Evolutionary conservation across 345 rosid species (phyloP).

Genomic region (Psidium guajava): DNA sequence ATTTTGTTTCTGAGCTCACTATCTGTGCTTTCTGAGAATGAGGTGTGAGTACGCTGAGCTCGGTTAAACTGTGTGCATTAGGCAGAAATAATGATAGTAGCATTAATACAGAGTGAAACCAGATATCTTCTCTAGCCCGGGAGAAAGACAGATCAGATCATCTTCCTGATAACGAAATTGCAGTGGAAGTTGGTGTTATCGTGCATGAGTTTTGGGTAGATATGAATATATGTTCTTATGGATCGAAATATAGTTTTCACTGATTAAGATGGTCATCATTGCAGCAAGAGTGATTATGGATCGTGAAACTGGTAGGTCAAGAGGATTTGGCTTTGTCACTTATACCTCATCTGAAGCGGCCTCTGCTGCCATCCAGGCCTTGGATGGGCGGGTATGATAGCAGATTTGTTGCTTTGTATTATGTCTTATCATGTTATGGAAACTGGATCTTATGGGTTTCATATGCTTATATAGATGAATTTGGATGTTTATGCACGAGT

Average conservation of each 20-base stretch:
- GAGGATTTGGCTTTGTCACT: conserved; percentile 89
- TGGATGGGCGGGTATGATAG: conserved; percentile 78
- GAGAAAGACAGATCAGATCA: not conserved
- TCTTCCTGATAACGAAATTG: not conserved
- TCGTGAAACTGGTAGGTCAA: conserved; percentile 85
- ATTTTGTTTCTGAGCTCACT: not conserved
- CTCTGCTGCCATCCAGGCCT: conserved; percentile 81
- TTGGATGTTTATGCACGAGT: not conserved
- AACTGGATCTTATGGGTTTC: not conserved
- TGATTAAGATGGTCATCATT: conserved; percentile 1
- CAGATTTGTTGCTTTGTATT: not conserved
- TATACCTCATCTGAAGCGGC: conserved; percentile 61
- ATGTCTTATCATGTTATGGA: not conserved
- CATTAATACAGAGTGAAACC: not conserved
- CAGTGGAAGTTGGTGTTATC: not conserved
- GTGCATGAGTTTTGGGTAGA: not conserved
- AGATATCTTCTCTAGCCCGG: not conserved
- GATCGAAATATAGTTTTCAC: not conserved
- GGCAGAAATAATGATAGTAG: not conserved
- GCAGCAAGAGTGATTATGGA: conserved; percentile 84
- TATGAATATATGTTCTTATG: not conserved
- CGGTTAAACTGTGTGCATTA: not conserved
- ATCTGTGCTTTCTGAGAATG: not conserved
- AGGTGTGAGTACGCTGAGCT: not conserved
- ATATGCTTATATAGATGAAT: not conserved